Evolutionary conservation across 192 early-diverging fungal genomes (phyloP), one percentile per base, ranked within the genome.

Genomic region (Phlyctochytrium planicorne): DNA sequence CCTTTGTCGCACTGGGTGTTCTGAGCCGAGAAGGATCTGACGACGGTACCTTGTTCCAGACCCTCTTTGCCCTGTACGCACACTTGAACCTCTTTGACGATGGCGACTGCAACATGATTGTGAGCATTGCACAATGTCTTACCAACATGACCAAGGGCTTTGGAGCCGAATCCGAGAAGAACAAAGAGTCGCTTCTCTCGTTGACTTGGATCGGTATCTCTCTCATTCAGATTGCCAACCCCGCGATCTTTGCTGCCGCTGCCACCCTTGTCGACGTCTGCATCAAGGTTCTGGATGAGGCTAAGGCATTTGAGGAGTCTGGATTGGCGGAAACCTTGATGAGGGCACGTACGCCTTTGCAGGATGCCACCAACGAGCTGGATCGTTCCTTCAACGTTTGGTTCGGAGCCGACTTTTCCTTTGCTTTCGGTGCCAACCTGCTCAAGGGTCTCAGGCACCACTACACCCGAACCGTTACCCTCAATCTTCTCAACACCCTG

Each of bases 201-300:
- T 78, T 97, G 72, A 96, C 96, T 79, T 98, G 96, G 96, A 78
- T 98, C 16, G 92, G 89, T 23, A 74, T 97, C 53, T 83, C 92
- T 0, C 80, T 97, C 4, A 88, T 94, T 62, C 91, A 95, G 74
- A 89, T 98, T 60, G 91, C 91, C 34, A 85, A 95, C 65, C 73
- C 88, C n/a, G 85, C 86, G 0, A 79, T 94, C 16, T 96, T 94
- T 78, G 76, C 80, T 12, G 86, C 83, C 52, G 93, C 90, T 0
- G 68, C 91, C 24, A 81, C 79, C 33, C 70, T 98, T 27, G 50
- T 95, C 23, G 73, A 89, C 40, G 88, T 85, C 17, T 86, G 92
- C 10, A 69, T 98, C 33, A 82, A 87, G 63, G 85, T 89, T 0
- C 74, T 98, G 61, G 93, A 97, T 72, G 74, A 78, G 0, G 78